Percentiles rank a stretch among this genome's conserved stretches.
Conservation (phyloP, 2,329 filamentous ascomycete genomes). For the Ramularia endophylla region DNA sequence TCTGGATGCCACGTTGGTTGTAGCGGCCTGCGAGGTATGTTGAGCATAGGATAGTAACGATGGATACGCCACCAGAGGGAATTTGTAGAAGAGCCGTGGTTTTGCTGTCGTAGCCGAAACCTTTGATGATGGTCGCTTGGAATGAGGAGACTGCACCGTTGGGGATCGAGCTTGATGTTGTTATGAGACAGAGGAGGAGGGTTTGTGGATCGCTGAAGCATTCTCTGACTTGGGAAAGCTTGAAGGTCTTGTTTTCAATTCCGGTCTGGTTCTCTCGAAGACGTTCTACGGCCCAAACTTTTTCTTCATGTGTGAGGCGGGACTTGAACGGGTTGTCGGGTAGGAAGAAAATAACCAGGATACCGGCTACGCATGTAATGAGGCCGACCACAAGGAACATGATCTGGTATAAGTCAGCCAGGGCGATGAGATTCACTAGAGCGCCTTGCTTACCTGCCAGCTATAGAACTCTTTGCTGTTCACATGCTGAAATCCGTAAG, state of each 20-base stretch:
- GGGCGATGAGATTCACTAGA: not conserved
- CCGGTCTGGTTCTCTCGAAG: constrained; percentile 45
- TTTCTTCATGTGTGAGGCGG: constrained; percentile 26
- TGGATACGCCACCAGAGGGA: constrained; percentile 49
- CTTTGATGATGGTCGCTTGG: constrained; percentile 29
- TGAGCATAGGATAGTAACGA: constrained; percentile 32
- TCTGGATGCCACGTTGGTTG: constrained; percentile 25
- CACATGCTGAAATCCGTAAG: constrained; percentile 51
- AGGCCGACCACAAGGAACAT: constrained; percentile 44
- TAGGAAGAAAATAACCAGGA: constrained; percentile 25
- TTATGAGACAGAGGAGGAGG: constrained; percentile 36
- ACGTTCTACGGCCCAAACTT: constrained; percentile 33
- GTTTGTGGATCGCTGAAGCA: constrained; percentile 41
- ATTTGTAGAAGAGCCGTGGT: constrained; percentile 43
- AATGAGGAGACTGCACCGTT: constrained; percentile 40
- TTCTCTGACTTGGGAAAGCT: constrained; percentile 42
- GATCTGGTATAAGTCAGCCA: constrained; percentile 45
- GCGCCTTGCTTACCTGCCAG: too few species aligned
- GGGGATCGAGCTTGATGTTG: constrained; percentile 29
- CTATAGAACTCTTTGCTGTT: constrained; percentile 6
- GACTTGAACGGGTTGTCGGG: constrained; percentile 28
- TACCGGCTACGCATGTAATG: constrained; percentile 36
- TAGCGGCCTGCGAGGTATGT: constrained; percentile 24
- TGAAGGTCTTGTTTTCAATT: constrained; percentile 48
- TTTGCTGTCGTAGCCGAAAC: constrained; percentile 27